Percentiles rank a stretch among this genome's conserved stretches.
These are phyloP conservation scores for Blastomyces emzantsi DNA, from an alignment of 2,329 filamentous ascomycete genomes.

Conservation along the genomic window DNA sequence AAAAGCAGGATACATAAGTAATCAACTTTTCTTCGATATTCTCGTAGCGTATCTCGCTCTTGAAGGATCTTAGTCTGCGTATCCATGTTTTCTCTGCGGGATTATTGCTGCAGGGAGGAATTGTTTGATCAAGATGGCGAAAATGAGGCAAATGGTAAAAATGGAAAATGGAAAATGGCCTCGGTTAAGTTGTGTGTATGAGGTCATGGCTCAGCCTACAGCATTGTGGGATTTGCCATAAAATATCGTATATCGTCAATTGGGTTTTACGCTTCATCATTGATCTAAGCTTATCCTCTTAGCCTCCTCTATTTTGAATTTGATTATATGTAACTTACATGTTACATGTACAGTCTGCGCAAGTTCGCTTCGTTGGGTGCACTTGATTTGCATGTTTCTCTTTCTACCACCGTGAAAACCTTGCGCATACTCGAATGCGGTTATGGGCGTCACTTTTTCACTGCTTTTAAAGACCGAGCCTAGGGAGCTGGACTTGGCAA, in stretches of 20 bases:
- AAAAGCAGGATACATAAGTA: background rate
- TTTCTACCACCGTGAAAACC: background rate
- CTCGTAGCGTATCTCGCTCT: background rate
- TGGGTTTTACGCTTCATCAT: background rate
- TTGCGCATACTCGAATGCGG: background rate
- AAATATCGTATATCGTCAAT: background rate
- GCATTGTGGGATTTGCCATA: too few relatives aligned
- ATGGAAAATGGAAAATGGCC: background rate
- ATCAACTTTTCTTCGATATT: background rate
- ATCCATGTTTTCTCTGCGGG: background rate
- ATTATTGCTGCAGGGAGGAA: background rate
- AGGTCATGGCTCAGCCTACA: background rate
- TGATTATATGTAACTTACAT: too few relatives aligned
- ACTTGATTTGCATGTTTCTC: background rate
- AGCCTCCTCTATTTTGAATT: background rate
- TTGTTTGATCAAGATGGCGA: background rate
- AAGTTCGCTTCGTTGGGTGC: too few relatives aligned
- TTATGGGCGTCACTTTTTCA: too few relatives aligned
- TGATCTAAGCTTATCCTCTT: background rate
- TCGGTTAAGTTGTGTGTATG: background rate
- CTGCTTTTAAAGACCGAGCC: background rate
- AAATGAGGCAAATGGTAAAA: background rate
- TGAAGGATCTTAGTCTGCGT: background rate
- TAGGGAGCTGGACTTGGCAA: too few relatives aligned
- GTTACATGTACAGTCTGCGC: too few relatives aligned